Evolutionary conservation across 1,284 basidiomycete genomes (phyloP).

Genomic region (Lentinus polychrous): DNA sequence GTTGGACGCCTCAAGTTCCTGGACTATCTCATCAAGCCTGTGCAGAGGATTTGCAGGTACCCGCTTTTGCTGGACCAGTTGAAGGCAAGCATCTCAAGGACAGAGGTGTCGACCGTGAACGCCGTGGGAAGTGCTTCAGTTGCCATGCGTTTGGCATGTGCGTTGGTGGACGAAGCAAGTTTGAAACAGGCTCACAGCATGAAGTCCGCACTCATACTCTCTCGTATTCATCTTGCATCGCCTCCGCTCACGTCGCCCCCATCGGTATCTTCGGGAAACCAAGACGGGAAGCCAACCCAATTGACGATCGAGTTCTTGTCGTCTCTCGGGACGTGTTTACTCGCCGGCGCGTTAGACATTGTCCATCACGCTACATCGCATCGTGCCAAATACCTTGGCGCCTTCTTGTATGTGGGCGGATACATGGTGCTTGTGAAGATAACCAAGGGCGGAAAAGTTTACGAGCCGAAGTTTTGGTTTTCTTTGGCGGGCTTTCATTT

Average conservation of each 20-base stretch:
- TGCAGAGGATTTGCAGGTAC: slow-evolving; percentile 89
- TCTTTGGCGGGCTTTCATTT: slow-evolving; percentile 66
- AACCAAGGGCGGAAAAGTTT: slow-evolving; percentile 62
- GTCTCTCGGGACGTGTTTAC: slow-evolving; percentile 65
- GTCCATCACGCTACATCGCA: slow-evolving; percentile 51
- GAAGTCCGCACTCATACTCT: slow-evolving; percentile 63
- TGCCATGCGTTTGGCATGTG: slow-evolving; percentile 58
- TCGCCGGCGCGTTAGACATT: slow-evolving; percentile 81
- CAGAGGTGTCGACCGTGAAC: slow-evolving; percentile 1
- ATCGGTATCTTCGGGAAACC: not conserved
- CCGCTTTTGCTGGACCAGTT: slow-evolving; percentile 82
- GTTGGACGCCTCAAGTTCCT: slow-evolving; percentile 50
- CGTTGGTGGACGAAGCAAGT: slow-evolving; percentile 44
- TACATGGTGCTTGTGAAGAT: slow-evolving; percentile 86
- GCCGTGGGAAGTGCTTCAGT: slow-evolving; percentile 34
- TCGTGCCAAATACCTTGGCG: slow-evolving; percentile 81
- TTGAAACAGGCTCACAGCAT: slow-evolving; percentile 46
- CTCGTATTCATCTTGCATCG: slow-evolving; percentile 40
- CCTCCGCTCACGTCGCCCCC: slow-evolving; percentile 10
- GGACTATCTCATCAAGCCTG: slow-evolving; percentile 86
- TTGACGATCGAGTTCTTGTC: slow-evolving; percentile 52
- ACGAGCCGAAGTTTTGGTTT: slow-evolving; percentile 87
- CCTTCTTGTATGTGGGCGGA: slow-evolving; percentile 80
- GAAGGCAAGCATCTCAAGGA: slow-evolving; percentile 24
- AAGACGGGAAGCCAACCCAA: slow-evolving; percentile 9